phyloP scores from a whole-genome alignment of 805 yeast species.

The Naumovozyma baii region DNA sequence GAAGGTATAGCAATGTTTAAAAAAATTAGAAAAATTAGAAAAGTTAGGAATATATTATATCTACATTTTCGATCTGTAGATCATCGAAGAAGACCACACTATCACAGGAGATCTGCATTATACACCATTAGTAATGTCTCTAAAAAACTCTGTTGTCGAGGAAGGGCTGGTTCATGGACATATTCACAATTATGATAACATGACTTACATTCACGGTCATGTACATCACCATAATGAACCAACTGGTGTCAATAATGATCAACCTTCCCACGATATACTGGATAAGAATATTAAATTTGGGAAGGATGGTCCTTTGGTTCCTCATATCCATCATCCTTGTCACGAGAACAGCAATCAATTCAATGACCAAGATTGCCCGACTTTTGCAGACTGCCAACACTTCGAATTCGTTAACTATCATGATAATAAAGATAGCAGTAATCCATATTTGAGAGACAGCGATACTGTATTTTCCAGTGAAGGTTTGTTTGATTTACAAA shows the following conservation, averaged over 20 bases:
- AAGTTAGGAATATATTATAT: too few relatives aligned
- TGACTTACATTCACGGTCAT: constrained; percentile 62
- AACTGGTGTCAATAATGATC: neutral
- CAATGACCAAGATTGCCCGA: constrained; percentile 1
- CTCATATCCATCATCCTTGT: neutral
- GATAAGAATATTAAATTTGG: neutral
- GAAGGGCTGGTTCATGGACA: constrained; percentile 62
- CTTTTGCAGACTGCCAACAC: constrained; percentile 31
- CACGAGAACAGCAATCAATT: neutral
- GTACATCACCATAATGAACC: constrained; percentile 34
- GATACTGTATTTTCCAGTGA: neutral
- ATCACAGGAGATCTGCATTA: too few relatives aligned
- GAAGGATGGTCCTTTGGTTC: too few relatives aligned
- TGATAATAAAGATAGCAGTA: constrained; percentile 5
- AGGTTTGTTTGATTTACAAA: neutral
- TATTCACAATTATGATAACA: constrained; percentile 50
- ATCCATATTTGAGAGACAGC: neutral
- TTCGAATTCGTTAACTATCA: constrained; percentile 36
- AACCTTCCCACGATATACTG: neutral
- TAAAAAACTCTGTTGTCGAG: neutral
- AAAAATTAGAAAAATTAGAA: too few relatives aligned
- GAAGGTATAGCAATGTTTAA: neutral
- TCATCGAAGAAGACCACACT: too few relatives aligned
- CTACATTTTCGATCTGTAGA: too few relatives aligned
- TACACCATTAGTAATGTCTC: neutral